Conservation (phyloP, 2,329 filamentous ascomycete genomes). For the Colletotrichum lini region DNA sequence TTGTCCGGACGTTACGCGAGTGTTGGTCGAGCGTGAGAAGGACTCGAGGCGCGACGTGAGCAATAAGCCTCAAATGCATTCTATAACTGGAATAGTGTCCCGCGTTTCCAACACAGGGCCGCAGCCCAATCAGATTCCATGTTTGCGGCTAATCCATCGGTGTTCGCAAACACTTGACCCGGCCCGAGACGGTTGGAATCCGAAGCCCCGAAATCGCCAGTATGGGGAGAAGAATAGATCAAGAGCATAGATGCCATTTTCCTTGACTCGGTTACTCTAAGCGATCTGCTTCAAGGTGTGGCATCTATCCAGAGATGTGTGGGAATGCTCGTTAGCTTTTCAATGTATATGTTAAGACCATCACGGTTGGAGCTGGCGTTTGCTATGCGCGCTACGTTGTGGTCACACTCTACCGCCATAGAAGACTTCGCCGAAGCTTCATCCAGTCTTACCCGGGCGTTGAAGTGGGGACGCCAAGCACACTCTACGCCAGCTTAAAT, state of each 20-base stretch:
- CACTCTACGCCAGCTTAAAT: too few relatives aligned
- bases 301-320: not conserved
- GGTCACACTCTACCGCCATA: not conserved
- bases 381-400: not conserved
- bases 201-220: not conserved
- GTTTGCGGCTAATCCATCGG: not conserved
- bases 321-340: not conserved
- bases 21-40: not conserved
- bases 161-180: slow-evolving; percentile 36
- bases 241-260: not conserved
- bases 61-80: not conserved
- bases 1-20: not conserved
- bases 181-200: slow-evolving; percentile 18
- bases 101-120: slow-evolving; percentile 15
- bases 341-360: not conserved
- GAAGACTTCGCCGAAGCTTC: slow-evolving; percentile 3
- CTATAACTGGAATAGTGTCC: slow-evolving; percentile 9
- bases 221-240: not conserved
- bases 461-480: too few relatives aligned
- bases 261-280: not conserved
- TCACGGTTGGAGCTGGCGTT: not conserved
- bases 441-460: not conserved
- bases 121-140: slow-evolving; percentile 22
- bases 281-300: not conserved
- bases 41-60: slow-evolving; percentile 1